Base-by-base conservation (phyloP, 371 early-diverging fungal genomes). In the Nematocida sp. region DNA sequence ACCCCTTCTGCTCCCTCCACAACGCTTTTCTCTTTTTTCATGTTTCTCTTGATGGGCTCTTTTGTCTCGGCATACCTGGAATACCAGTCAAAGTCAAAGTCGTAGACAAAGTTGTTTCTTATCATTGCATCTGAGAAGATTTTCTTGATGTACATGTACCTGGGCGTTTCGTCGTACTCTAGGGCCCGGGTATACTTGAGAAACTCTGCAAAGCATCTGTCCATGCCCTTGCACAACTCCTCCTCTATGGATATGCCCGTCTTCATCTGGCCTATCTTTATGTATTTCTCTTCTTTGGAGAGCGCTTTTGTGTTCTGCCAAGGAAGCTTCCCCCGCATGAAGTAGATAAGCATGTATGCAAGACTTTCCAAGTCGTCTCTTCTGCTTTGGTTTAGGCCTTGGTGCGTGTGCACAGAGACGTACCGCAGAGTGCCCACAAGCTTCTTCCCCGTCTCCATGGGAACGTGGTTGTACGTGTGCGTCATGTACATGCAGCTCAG, bases 101-200 rank as follows among this genome's bases (percentile, higher is more conserved):
- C 74, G 27, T 58, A 60, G 4, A 70, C 37, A 50, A 57, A 50
- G 51, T 76, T 76, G 11, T 79, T 67, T 23, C 55, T 27, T 15
- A 64, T 8, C 62, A 80, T 43, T 27, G 75, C 64, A 32, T 48
- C 31, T 23, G 76, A 46, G 17, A 80, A 78, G 23, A 78, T 53
- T 19, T 57, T 55, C 36, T 76, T 78, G 46, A 78, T 49, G 54
- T 76, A 78, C 45, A 60, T 2, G 62, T 96, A 96, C 81, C 95
- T 91, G 1, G 96, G 96, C n/a, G 88, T 87, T 81, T 94, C 93
- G 78, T 94, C 94, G 79, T 94, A 96, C 31, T 89, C 89, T 23
- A 94, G 85, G 77, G 88, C 88, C 67, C 94, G 87, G n/a, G 89
- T 91, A 77, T 95, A 94, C 64, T 87, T 87, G 50, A 96, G 84